Evolutionary conservation across 1,139 yeast genomes (phyloP), one percentile per base, ranked within the genome.

Genomic region (Suhomyces kunorum): DNA sequence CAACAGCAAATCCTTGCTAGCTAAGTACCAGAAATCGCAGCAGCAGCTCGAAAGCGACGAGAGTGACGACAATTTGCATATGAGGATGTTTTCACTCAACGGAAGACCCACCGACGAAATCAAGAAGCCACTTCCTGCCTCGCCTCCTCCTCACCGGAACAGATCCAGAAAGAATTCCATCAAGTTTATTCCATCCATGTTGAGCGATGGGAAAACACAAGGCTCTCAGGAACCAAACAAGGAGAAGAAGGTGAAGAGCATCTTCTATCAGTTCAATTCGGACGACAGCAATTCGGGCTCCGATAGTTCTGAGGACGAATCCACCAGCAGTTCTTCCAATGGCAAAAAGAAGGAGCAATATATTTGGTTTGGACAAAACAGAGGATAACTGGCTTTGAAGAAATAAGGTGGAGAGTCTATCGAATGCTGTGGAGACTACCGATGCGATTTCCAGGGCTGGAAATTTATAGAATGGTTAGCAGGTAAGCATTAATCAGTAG

Each of bases 351-450:
- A 28, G 13, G 49, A 49, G 25, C 57, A 52, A 40, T 63, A 64
- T 46, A 53, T 61, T 44, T 67, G 73, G 74, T 67, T 67, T 53
- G 72, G 74, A 3, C 63, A 59, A 44, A 67, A 67, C 45, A 51
- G 63, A 39, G 40, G 37, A 14, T 49, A 44, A 6, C 24, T 8
- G 19, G 17, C 13, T 14, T n/a, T 11, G 3, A 12, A 22, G 31
- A 37, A 28, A 11, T 18, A 18, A 14, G n/a, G 28, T 26, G 17
- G 31, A n/a, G n/a, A n/a, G n/a, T n/a, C n/a, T n/a, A n/a, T n/a
- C n/a, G n/a, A n/a, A n/a, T n/a, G n/a, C n/a, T n/a, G n/a, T n/a
- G n/a, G n/a, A n/a, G n/a, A n/a, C n/a, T n/a, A n/a, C n/a, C n/a
- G n/a, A n/a, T 8, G 31, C n/a, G 23, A 28, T 22, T 28, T 15